Evolutionary conservation across 1,139 yeast genomes (phyloP).

Genomic region (Nakaseomyces nivariensis): DNA sequence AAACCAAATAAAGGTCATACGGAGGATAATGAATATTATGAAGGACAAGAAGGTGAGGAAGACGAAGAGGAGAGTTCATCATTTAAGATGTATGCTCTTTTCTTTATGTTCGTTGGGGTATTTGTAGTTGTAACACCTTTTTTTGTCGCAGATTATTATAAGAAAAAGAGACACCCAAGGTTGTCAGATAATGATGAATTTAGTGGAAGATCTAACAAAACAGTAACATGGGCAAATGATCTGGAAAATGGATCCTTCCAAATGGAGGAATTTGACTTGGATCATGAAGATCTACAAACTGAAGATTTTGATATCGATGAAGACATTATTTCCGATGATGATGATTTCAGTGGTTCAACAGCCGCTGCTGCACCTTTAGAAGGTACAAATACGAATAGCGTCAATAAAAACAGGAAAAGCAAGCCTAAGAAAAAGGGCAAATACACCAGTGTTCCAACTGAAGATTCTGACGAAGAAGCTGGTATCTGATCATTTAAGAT

Average conservation of each 20-base stretch:
- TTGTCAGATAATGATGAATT: conserved; percentile 15
- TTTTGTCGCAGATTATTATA: conserved; percentile 13
- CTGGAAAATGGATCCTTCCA: conserved; percentile 11
- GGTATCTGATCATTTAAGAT: not conserved
- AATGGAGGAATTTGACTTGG: conserved; percentile 24
- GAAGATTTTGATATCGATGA: not conserved
- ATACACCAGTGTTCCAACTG: conserved; percentile 15
- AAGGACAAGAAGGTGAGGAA: conserved; percentile 9
- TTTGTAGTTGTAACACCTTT: conserved; percentile 14
- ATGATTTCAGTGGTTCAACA: conserved; percentile 1
- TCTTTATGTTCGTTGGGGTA: conserved; percentile 15
- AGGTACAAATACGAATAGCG: not conserved
- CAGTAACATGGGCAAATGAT: conserved; percentile 31
- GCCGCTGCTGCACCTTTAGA: conserved; percentile 4
- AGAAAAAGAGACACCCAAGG: conserved; percentile 16
- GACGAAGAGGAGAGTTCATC: conserved; percentile 9
- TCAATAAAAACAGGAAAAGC: not conserved
- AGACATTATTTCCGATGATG: not conserved
- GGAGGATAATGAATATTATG: conserved; percentile 8
- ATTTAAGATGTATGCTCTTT: not conserved
- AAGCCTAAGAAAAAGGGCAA: conserved; percentile 12
- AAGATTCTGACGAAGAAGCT: conserved; percentile 8
- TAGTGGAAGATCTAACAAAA: conserved; percentile 17
- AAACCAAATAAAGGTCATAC: conserved; percentile 10
- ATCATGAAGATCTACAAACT: conserved; percentile 31